A percentile compares a stretch with the other conserved stretches of the same genome.
Conservation (phyloP, 2,329 filamentous ascomycete species). For the Monosporascus sp. region DNA sequence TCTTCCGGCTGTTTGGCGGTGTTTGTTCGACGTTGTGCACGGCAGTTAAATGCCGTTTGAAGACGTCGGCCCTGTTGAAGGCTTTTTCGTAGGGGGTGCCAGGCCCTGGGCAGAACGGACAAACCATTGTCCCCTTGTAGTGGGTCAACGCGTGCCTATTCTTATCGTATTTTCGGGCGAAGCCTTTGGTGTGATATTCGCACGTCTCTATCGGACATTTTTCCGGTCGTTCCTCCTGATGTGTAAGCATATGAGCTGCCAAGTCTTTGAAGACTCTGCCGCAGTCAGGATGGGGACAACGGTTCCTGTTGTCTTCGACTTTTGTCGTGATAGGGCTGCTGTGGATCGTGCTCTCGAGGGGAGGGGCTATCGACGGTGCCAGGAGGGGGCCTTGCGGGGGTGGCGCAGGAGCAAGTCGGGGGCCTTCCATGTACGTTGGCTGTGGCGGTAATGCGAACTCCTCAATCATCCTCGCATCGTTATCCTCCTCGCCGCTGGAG, state of each 20-base stretch:
- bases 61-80: slow-evolving; percentile 92
- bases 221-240: slow-evolving; percentile 83
- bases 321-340: slow-evolving; percentile 26
- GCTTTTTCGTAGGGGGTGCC: slow-evolving; percentile 88
- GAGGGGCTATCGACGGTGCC: slow-evolving; percentile 25
- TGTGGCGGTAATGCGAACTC: slow-evolving; percentile 42
- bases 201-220: slow-evolving; percentile 92
- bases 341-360: slow-evolving; percentile 26
- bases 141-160: slow-evolving; percentile 91
- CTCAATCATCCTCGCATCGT: slow-evolving; percentile 33
- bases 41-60: slow-evolving; percentile 87
- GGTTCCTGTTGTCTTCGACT: slow-evolving; percentile 30
- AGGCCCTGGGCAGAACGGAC: slow-evolving; percentile 86
- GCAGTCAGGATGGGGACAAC: slow-evolving; percentile 79
- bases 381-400: slow-evolving; percentile 23
- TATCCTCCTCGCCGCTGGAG: slow-evolving; percentile 48
- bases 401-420: slow-evolving; percentile 27
- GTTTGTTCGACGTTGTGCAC: slow-evolving; percentile 92
- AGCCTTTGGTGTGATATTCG: slow-evolving; percentile 88
- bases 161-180: slow-evolving; percentile 94
- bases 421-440: slow-evolving; percentile 24
- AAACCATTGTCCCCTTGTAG: slow-evolving; percentile 97
- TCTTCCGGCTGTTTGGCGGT: slow-evolving; percentile 85
- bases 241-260: slow-evolving; percentile 91
- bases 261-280: slow-evolving; percentile 85